Base-by-base conservation (phyloP, 1,139 yeast genomes). In the Zygoascus hellenicus region DNA sequence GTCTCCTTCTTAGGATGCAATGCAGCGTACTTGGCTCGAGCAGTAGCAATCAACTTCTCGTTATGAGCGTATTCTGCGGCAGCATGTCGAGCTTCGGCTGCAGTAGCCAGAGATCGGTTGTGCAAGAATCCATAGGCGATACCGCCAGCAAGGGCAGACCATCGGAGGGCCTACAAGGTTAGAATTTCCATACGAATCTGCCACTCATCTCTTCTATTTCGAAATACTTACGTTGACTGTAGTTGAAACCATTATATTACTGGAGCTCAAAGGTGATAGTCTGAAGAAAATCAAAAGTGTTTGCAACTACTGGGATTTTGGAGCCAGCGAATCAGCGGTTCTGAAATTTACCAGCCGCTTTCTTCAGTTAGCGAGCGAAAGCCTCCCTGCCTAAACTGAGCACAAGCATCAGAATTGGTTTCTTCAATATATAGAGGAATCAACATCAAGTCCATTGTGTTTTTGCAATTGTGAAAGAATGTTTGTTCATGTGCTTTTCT, bases 61-160 rank as follows among this genome's bases (percentile, higher is more conserved):
- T 87, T 81, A 58, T 77, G 74, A 57, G 78, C 75, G 69, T 75
- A 86, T 54, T 78, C 80, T 44, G 70, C 72, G 49, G 75, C 74
- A 59, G 80, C 84, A 51, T 75, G 76, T 63, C 77, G 72, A 64
- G 76, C 74, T 47, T 69, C 72, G 53, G 83, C 89, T 48, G 75
- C 74, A 33, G 77, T 64, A 61, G 82, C 81, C 61, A 89, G 76
- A 49, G 77, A 70, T 63, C 77, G 73, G 72, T 94, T 85, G 76
- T 88, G 96, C 69, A 78, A 76, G 59, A 90, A 87, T 59, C 98
- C 98, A 72, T 87, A 88, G 53, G 80, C 76, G 54, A 90, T 74
- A 70, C 98, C 98, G 59, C 89, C 80, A 52, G 89, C 95, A 58
- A 92, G 78, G 51, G 94, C 84, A 59, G 95, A 75, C 82, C 94